Evolutionary conservation across 2,329 filamentous ascomycete species (phyloP).

Genomic region (Exophiala alcalophila): DNA sequence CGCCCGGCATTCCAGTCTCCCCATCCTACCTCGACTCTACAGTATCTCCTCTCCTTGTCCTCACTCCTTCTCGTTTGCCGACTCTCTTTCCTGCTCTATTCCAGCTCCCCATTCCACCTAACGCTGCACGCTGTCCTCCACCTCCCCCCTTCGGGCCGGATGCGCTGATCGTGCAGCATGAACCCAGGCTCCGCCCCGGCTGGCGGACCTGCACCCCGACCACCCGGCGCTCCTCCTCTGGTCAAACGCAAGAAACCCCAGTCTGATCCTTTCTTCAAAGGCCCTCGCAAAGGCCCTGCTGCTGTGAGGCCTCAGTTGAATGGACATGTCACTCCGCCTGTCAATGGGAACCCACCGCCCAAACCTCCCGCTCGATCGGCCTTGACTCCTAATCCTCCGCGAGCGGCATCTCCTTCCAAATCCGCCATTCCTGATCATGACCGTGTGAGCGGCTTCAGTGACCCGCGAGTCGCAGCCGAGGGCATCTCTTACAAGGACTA

Average conservation of each 20-base stretch:
- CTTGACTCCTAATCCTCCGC: constrained; percentile 8
- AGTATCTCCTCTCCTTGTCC: no score
- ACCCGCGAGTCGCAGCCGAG: constrained; percentile 25
- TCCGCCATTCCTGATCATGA: constrained; percentile 16
- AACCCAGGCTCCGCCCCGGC: constrained; percentile 21
- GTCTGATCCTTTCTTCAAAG: constrained; percentile 28
- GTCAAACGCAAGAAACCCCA: constrained; percentile 25
- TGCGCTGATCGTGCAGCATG: constrained; percentile 20
- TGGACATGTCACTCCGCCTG: constrained; percentile 21
- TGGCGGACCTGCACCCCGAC: constrained; percentile 16
- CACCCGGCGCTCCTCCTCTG: constrained; percentile 16
- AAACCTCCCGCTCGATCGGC: constrained; percentile 8
- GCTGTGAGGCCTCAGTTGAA: constrained; percentile 16
- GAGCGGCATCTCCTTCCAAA: constrained; percentile 12
- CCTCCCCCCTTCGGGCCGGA: not conserved
- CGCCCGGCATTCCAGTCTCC: no score
- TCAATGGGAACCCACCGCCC: constrained; percentile 16
- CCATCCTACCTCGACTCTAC: no score
- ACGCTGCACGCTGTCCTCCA: no score
- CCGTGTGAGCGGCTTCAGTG: constrained; percentile 30
- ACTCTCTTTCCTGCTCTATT: not conserved
- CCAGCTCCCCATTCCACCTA: no score
- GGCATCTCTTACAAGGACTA: constrained; percentile 49
- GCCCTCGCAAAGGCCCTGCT: constrained; percentile 12
- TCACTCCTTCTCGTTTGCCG: no score